These are phyloP conservation scores for Paxillus involutus DNA, from an alignment of 768 basidiomycete genomes.

Conservation along the genomic window DNA sequence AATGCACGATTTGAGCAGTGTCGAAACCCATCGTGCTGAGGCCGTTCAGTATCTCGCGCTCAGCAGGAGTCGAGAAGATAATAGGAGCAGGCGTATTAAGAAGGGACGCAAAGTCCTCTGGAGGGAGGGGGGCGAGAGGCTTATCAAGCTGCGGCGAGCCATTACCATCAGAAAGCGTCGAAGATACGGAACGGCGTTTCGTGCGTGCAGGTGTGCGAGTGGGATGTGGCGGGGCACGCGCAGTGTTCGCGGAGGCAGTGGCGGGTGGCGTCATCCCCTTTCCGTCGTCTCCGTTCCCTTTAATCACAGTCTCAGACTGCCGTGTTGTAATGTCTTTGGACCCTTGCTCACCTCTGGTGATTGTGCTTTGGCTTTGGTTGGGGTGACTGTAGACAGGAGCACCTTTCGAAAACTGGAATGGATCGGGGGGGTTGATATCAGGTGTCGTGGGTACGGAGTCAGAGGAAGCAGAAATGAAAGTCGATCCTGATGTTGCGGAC, in stretches of 20 bases:
- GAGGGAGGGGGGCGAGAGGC: constrained; percentile 34
- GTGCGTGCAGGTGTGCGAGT: constrained; percentile 91
- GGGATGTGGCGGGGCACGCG: constrained; percentile 56
- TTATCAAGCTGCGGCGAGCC: constrained; percentile 53
- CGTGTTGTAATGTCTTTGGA: constrained; percentile 33
- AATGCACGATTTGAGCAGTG: constrained; percentile 93
- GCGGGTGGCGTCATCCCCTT: constrained; percentile 10
- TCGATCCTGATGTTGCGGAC: constrained; percentile 39
- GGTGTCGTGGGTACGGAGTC: constrained; percentile 60
- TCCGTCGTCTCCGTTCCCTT: constrained; percentile 21
- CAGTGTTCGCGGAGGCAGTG: constrained; percentile 28
- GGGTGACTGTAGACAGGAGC: constrained; percentile 40
- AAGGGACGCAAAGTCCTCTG: constrained; percentile 61
- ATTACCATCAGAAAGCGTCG: constrained; percentile 68
- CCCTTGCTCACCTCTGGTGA: constrained; percentile 41
- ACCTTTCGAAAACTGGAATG: constrained; percentile 34
- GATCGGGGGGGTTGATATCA: constrained; percentile 45
- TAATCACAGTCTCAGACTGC: constrained; percentile 50
- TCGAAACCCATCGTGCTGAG: constrained; percentile 84
- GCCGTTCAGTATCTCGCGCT: constrained; percentile 75
- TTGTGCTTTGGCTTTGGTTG: constrained; percentile 58
- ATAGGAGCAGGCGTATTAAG: constrained; percentile 68
- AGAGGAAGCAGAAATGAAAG: constrained; percentile 54
- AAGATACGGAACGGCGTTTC: constrained; percentile 93
- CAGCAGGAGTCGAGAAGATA: constrained; percentile 84